Conservation (phyloP, 345 rosid genomes). For the Eucalyptus curtisii region DNA sequence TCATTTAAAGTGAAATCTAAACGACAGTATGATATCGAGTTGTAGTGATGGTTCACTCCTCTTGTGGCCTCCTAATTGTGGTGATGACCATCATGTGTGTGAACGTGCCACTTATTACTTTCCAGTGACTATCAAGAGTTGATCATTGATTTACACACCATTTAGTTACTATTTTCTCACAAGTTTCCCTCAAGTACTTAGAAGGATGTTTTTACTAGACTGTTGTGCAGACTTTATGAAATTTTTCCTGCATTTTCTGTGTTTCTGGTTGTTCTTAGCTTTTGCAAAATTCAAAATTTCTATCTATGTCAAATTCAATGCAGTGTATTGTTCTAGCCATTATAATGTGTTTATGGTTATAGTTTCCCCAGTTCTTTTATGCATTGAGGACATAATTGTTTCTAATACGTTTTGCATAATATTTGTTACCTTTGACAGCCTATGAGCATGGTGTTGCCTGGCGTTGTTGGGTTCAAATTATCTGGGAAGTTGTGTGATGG, state of each 20-base stretch:
- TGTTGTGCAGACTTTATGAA: not conserved
- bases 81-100: not conserved
- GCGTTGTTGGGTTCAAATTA: slow-evolving; percentile 96
- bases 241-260: not conserved
- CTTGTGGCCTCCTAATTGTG: not conserved
- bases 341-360: not conserved
- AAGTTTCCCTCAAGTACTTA: not conserved
- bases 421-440: slow-evolving; percentile 38
- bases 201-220: not conserved
- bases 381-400: not conserved
- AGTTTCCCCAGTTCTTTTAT: not conserved
- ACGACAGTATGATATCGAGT: not conserved
- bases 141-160: not conserved
- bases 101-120: not conserved
- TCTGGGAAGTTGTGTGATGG: slow-evolving; percentile 77
- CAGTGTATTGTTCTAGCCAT: not conserved
- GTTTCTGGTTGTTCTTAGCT: not conserved
- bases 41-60: not conserved
- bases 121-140: not conserved
- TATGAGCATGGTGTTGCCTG: slow-evolving; percentile 99
- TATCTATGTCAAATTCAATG: not conserved
- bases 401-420: not conserved
- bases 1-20: not conserved
- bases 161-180: not conserved
- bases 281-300: not conserved